Evolutionary conservation across 2,329 filamentous ascomycete species (phyloP), one percentile per base, ranked within the genome.

Genomic region (Dendryphion nanum): DNA sequence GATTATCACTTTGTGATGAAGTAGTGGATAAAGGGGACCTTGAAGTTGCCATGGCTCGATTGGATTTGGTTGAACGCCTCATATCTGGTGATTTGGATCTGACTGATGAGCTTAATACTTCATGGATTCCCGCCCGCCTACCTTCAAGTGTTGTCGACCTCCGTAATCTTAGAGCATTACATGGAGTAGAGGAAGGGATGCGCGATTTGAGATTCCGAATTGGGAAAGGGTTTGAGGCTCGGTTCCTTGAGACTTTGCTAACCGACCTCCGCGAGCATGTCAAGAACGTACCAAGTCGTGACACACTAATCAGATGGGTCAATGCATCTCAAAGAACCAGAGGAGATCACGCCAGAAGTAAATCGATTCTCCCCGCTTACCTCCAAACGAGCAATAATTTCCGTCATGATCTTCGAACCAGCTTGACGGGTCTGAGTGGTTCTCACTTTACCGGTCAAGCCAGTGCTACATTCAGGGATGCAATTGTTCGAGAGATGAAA

Each of bases 221-320:
- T 41, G 93, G 93, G 16, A 89, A 85, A 63, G 86, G 83, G 0
- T 97, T 90, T 58, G 90, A 97, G 61, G 71, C 77, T 2, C 82
- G 83, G 30, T 95, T 97, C 54, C 73, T 93, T 19, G 79, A 82
- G 42, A 79, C 86, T 18, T 73, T 98, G 14, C 74, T 97, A 19
- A 77, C 75, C 3, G 93, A 98, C 64, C 67, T 97, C 28, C 81
- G 86, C 35, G 75, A 78, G n/a, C 93, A 98, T 61, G 75, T 89
- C 18, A 82, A 86, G 37, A 79, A 76, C 2, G 83, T 93, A 2
- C 81, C 88, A 1, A 70, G 71, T 1, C 70, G 81, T 21, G 83
- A 88, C 33, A 91, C 94, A 2, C 69, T 98, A 10, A 82, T 87
- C 52, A 79, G 93, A 49, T 96, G 91, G 88, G 87, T 85, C 38